Conservation (phyloP, 108 stramenopile species). For the Nannochloropsis gaditana region DNA sequence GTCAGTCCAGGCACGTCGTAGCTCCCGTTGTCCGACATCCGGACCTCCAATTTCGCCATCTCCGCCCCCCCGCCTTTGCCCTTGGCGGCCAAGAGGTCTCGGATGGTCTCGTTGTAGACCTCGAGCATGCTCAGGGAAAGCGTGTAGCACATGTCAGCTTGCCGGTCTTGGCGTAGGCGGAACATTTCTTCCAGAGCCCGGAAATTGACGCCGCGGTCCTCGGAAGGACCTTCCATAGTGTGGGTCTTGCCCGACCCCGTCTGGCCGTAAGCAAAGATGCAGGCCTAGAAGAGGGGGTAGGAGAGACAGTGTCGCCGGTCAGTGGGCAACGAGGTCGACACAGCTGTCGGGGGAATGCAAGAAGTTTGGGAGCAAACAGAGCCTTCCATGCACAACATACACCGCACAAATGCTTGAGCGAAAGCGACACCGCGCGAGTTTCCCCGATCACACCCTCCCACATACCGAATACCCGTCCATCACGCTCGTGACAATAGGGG, state of each 20-base stretch:
- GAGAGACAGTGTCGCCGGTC: not conserved
- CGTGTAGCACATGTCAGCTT: conserved; percentile 46
- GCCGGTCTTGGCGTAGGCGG: conserved; percentile 51
- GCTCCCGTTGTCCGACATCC: conserved; percentile 44
- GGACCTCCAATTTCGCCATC: conserved; percentile 54
- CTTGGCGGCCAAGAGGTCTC: conserved; percentile 63
- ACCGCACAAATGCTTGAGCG: too few relatives aligned
- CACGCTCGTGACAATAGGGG: conserved; percentile 47
- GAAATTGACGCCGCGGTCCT: conserved; percentile 56
- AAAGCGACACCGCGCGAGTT: too few relatives aligned
- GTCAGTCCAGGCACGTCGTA: conserved; percentile 55
- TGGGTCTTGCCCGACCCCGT: conserved; percentile 59
- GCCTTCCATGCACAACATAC: not conserved
- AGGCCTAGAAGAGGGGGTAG: conserved; percentile 33
- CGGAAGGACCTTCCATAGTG: conserved; percentile 56
- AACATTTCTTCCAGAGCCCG: conserved; percentile 68
- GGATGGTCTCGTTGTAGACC: conserved; percentile 95
- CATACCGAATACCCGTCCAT: conserved; percentile 49
- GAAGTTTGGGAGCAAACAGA: not conserved
- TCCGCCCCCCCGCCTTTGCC: not conserved
- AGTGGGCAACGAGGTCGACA: too few relatives aligned
- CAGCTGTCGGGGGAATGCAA: not conserved
- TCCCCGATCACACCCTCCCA: not conserved
- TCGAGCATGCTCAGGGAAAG: conserved; percentile 78
- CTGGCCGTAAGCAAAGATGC: conserved; percentile 58